phyloP scores from a whole-genome alignment of 305 asterid species.

The Fraxinus platypoda region DNA sequence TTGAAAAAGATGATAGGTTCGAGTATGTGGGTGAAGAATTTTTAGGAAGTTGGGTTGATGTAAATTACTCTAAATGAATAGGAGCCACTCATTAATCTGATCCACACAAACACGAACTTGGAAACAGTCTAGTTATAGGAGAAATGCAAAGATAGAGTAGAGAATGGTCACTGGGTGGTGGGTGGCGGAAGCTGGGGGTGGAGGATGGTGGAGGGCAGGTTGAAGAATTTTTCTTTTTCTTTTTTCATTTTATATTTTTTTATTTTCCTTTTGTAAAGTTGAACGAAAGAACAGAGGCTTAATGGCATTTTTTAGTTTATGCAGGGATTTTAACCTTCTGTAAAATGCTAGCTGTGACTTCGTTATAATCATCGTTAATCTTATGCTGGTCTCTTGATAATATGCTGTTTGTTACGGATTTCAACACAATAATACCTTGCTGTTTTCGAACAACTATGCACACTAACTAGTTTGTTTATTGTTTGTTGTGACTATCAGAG shows the following conservation, averaged over 20 bases:
- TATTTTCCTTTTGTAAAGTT: not conserved
- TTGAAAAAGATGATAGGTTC: not conserved
- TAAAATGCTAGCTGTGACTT: not conserved
- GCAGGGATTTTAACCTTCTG: not conserved
- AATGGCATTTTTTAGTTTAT: not conserved
- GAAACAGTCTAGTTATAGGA: too few relatives aligned
- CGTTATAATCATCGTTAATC: not conserved
- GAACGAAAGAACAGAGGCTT: not conserved
- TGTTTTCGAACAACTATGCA: not conserved
- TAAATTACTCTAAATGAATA: not conserved
- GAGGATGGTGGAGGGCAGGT: not conserved
- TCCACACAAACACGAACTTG: not conserved
- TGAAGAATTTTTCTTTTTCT: not conserved
- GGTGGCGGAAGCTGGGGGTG: not conserved
- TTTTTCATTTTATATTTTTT: not conserved
- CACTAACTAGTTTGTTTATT: not conserved
- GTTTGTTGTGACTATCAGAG: slow-evolving; percentile 38
- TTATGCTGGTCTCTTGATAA: not conserved
- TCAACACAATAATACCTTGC: not conserved
- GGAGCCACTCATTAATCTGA: not conserved
- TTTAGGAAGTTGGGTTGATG: not conserved
- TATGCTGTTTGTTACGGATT: not conserved
- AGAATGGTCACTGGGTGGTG: not conserved
- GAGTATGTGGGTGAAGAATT: not conserved
- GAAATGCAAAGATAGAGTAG: not conserved